These are phyloP conservation scores for Blastocystis sp. DNA, from an alignment of 352 stramenopile species.

Conservation along the genomic window DNA sequence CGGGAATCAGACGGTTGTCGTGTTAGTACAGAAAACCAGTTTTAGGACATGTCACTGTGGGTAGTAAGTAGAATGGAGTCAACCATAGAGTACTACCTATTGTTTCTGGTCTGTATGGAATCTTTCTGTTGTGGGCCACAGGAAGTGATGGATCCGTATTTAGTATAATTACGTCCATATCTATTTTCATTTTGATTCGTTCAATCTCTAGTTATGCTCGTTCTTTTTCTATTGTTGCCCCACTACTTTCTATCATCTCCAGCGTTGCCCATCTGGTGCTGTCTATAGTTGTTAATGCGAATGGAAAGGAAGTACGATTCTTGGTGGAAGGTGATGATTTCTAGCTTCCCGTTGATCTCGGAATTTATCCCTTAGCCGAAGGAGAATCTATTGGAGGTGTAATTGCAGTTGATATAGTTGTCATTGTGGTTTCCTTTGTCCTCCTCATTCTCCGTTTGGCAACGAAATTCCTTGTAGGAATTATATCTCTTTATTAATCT, in stretches of 20 bases:
- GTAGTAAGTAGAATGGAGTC: neutral
- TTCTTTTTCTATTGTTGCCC: neutral
- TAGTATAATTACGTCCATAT: neutral
- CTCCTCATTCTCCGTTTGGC: neutral
- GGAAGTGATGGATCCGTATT: slow-evolving; percentile 9
- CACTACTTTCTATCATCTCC: neutral
- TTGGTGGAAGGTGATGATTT: neutral
- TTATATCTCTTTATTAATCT: neutral
- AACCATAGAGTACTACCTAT: neutral
- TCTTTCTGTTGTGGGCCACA: neutral
- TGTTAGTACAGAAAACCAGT: neutral
- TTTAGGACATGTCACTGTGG: neutral
- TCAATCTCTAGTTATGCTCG: neutral
- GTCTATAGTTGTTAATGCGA: neutral
- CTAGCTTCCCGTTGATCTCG: slow-evolving; percentile 25
- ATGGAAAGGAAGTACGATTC: neutral
- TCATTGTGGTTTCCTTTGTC: slow-evolving; percentile 21
- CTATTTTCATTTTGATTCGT: neutral
- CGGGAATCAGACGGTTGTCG: too few relatives aligned
- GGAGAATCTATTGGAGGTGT: neutral
- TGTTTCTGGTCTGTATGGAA: slow-evolving; percentile 32
- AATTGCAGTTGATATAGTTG: neutral
- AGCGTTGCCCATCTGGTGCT: neutral
- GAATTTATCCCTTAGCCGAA: neutral
- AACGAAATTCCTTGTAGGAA: neutral